Percentiles rank a stretch among this genome's conserved stretches.
Evolutionary conservation across 257 asterid species (phyloP).

Genomic region (Fraxinus cuspidata): DNA sequence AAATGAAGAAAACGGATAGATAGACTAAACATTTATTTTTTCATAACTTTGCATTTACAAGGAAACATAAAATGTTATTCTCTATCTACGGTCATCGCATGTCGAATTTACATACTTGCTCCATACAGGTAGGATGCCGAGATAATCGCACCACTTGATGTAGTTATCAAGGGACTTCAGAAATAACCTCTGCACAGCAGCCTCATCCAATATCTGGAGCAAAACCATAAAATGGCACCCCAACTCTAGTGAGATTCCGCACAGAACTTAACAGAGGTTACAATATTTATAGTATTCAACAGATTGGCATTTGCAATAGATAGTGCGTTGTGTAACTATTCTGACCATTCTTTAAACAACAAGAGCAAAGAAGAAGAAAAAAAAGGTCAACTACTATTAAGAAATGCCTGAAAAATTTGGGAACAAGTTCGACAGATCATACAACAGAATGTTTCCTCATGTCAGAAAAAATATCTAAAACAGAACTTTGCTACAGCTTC

Average conservation of each 20-base stretch:
- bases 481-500: neutral
- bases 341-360: neutral
- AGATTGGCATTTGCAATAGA: slow-evolving; percentile 12
- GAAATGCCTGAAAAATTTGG: neutral
- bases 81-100: slow-evolving; percentile 4
- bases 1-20: slow-evolving; percentile 20
- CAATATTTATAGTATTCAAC: slow-evolving; percentile 7
- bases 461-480: neutral
- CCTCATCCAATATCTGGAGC: slow-evolving; percentile 89
- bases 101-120: slow-evolving; percentile 68
- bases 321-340: slow-evolving; percentile 4
- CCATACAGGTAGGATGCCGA: slow-evolving; percentile 86
- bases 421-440: neutral
- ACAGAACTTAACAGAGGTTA: slow-evolving; percentile 15
- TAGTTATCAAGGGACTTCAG: slow-evolving; percentile 92
- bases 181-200: slow-evolving; percentile 85
- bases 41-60: slow-evolving; percentile 21
- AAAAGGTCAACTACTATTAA: neutral
- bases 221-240: slow-evolving; percentile 23
- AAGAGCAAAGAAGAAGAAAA: neutral
- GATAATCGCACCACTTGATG: slow-evolving; percentile 89
- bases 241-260: slow-evolving; percentile 24
- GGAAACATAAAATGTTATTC: slow-evolving; percentile 14
- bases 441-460: neutral
- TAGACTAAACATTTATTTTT: slow-evolving; percentile 10